These are phyloP conservation scores for Hypericum androsaemum DNA, from an alignment of 345 rosid species.

Conservation along the genomic window DNA sequence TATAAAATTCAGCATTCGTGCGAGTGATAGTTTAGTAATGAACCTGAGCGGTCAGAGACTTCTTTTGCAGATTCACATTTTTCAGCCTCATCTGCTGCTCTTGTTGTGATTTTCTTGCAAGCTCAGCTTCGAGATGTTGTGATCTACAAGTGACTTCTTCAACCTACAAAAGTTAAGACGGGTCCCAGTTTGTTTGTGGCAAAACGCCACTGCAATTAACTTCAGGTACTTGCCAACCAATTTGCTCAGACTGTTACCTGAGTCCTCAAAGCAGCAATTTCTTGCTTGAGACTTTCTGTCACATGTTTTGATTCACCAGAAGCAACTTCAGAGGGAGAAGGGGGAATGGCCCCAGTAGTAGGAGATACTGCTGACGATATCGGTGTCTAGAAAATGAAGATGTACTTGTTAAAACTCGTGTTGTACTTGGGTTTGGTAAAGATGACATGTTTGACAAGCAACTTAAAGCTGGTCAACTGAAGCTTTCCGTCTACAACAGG, in stretches of 20 bases:
- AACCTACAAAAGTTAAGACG: conserved; percentile 37
- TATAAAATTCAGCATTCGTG: neutral
- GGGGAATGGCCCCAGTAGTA: conserved; percentile 43
- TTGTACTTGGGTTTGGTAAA: conserved; percentile 27
- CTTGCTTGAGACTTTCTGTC: conserved; percentile 39
- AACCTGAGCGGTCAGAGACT: conserved; percentile 70
- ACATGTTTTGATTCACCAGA: conserved; percentile 41
- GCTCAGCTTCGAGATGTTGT: conserved; percentile 59
- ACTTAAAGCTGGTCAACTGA: conserved; percentile 23
- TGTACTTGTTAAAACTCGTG: too few species aligned
- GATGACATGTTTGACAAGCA: conserved; percentile 26
- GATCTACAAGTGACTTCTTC: conserved; percentile 53
- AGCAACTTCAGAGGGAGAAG: conserved; percentile 32
- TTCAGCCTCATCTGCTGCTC: conserved; percentile 77
- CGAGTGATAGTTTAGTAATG: neutral
- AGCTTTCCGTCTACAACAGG: conserved; percentile 29
- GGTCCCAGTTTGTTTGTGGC: neutral
- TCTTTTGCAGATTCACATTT: conserved; percentile 78
- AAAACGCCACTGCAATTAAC: too few species aligned
- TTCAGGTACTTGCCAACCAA: neutral
- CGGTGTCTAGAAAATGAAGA: too few species aligned
- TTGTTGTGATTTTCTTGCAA: conserved; percentile 49
- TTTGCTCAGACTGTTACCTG: conserved; percentile 35
- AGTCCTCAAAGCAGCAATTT: conserved; percentile 44
- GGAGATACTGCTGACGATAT: conserved; percentile 41